Percentiles rank a stretch among this genome's conserved stretches.
Conservation (phyloP, 2,329 filamentous ascomycete genomes). For the Ceratocystis variospora region DNA sequence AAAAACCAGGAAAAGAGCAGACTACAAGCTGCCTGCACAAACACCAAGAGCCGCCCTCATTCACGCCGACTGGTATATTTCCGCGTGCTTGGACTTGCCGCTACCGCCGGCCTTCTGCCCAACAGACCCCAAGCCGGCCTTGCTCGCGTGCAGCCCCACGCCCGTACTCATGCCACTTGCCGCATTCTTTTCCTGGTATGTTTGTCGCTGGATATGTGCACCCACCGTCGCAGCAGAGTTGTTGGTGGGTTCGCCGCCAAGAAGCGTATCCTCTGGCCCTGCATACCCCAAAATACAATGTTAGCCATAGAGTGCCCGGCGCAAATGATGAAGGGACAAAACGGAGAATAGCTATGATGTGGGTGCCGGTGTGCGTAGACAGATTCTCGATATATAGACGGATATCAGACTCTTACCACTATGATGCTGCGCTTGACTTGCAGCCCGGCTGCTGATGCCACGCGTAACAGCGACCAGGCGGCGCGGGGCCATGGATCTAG, state of each 20-base stretch:
- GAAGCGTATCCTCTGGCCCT: slow-evolving; percentile 12
- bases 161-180: too few species aligned
- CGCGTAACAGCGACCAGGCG: neutral
- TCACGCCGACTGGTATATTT: slow-evolving; percentile 8
- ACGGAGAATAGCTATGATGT: too few species aligned
- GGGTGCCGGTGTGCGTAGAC: neutral
- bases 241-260: neutral
- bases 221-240: neutral
- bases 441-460: neutral
- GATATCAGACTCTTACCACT: neutral
- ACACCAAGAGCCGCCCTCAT: neutral
- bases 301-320: too few species aligned
- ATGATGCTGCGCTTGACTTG: slow-evolving; percentile 1
- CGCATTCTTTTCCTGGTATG: neutral
- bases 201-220: neutral
- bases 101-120: neutral
- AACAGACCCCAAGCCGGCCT: neutral
- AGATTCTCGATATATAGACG: neutral
- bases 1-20: neutral
- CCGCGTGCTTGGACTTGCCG: neutral
- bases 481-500: neutral
- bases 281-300: too few species aligned
- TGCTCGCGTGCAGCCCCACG: neutral
- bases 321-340: too few species aligned
- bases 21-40: neutral